Percentiles rank a stretch among this genome's conserved stretches.
These are phyloP conservation scores for Phytophthora fragariae DNA, from an alignment of 352 stramenopile species.

Conservation along the genomic window DNA sequence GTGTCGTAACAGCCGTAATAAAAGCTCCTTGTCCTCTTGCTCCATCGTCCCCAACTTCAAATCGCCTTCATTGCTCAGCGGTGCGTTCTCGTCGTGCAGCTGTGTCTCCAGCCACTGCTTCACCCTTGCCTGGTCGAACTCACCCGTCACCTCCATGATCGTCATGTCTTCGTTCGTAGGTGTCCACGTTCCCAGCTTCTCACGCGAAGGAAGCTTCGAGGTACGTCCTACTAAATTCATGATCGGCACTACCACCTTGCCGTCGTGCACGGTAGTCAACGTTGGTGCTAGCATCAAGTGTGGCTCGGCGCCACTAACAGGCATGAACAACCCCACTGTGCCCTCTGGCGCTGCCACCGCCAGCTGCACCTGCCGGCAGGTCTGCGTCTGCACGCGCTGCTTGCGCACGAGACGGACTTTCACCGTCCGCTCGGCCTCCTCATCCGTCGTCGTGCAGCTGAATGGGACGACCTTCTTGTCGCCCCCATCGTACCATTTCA, in stretches of 20 bases:
- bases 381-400: neutral
- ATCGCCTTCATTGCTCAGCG: neutral
- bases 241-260: neutral
- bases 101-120: neutral
- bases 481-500: neutral
- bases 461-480: neutral
- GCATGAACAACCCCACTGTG: neutral
- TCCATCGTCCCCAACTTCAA: neutral
- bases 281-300: neutral
- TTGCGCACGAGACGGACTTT: neutral
- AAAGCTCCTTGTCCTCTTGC: neutral
- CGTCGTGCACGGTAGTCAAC: neutral
- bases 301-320: neutral
- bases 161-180: neutral
- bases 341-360: neutral
- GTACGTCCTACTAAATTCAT: neutral
- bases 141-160: constrained; percentile 1
- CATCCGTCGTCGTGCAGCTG: neutral
- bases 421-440: neutral
- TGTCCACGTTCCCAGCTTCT: neutral
- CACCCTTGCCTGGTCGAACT: neutral
- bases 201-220: neutral
- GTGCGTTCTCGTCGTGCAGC: neutral
- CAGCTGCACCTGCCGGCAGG: neutral
- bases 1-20: neutral